These are phyloP conservation scores for Schrenkiella parvula DNA, from an alignment of 345 rosid species.

Conservation along the genomic window DNA sequence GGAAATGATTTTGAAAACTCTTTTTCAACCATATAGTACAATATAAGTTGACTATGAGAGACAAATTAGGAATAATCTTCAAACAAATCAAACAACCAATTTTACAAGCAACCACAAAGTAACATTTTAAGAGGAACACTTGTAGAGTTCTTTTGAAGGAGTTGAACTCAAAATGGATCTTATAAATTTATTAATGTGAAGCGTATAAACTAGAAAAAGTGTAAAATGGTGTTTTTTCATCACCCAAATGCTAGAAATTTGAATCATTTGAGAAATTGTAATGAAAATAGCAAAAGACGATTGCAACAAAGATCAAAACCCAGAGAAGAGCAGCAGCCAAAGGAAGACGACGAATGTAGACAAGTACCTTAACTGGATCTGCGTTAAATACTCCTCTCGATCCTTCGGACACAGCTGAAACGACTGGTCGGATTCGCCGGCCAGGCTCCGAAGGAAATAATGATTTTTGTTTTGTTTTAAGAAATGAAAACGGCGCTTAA, in stretches of 20 bases:
- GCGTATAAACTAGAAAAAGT: not conserved
- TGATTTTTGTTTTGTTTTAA: not conserved
- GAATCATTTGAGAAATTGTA: not conserved
- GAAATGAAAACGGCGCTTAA: slow-evolving; percentile 19
- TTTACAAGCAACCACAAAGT: not conserved
- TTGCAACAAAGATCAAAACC: not conserved
- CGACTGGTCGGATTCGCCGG: slow-evolving; percentile 26
- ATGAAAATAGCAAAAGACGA: not conserved
- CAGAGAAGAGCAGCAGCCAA: not conserved
- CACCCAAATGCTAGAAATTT: slow-evolving; percentile 1
- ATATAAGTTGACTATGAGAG: not conserved
- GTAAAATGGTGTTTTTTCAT: not conserved
- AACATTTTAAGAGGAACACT: not conserved
- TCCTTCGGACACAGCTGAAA: slow-evolving; percentile 22
- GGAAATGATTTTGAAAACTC: not conserved
- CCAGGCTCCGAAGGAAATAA: slow-evolving; percentile 7
- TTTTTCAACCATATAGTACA: not conserved
- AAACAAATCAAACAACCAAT: not conserved
- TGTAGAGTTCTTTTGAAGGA: not conserved
- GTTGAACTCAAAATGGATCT: slow-evolving; percentile 1
- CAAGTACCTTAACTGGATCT: slow-evolving; percentile 9
- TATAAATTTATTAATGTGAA: not conserved
- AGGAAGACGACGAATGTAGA: not conserved
- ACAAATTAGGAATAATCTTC: not conserved
- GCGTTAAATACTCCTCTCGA: not conserved